Conservation (phyloP, 2,329 filamentous ascomycete genomes). For the Stachybotrys echinatus region DNA sequence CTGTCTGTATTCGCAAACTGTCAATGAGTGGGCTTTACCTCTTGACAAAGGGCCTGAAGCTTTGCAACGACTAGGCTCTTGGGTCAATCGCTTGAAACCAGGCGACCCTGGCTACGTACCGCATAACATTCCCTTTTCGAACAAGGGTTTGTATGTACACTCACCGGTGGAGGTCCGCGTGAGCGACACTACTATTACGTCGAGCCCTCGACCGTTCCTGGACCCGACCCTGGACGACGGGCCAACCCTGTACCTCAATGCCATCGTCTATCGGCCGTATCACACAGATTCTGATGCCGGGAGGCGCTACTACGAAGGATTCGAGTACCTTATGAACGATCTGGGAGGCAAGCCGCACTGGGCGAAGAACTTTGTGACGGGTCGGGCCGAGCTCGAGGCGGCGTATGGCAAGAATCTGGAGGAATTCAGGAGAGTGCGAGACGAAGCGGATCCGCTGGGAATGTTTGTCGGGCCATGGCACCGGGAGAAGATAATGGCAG, state of each 20-base stretch:
- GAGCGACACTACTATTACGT: constrained; percentile 54
- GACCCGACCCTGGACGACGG: constrained; percentile 65
- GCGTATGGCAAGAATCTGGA: constrained; percentile 67
- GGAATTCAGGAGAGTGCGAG: constrained; percentile 63
- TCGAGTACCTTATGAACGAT: constrained; percentile 86
- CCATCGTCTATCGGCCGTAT: constrained; percentile 83
- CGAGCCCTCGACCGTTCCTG: constrained; percentile 41
- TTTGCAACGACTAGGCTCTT: constrained; percentile 74
- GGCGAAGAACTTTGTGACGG: constrained; percentile 81
- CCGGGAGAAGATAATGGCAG: constrained; percentile 55
- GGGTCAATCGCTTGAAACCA: constrained; percentile 64
- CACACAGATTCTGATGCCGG: constrained; percentile 70
- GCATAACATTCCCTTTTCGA: constrained; percentile 73
- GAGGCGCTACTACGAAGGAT: constrained; percentile 77
- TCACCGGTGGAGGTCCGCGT: constrained; percentile 91
- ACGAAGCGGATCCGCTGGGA: constrained; percentile 70
- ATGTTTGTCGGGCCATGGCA: constrained; percentile 94
- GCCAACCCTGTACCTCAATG: constrained; percentile 83
- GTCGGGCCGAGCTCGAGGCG: constrained; percentile 53
- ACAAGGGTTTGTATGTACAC: constrained; percentile 76
- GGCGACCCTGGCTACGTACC: constrained; percentile 59
- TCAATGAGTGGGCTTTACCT: constrained; percentile 96
- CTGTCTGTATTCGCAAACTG: constrained; percentile 96
- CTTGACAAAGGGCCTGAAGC: constrained; percentile 83
- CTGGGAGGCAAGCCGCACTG: constrained; percentile 80